Base-by-base conservation (phyloP, 1,139 yeast species). In the Candida freyschussii region DNA sequence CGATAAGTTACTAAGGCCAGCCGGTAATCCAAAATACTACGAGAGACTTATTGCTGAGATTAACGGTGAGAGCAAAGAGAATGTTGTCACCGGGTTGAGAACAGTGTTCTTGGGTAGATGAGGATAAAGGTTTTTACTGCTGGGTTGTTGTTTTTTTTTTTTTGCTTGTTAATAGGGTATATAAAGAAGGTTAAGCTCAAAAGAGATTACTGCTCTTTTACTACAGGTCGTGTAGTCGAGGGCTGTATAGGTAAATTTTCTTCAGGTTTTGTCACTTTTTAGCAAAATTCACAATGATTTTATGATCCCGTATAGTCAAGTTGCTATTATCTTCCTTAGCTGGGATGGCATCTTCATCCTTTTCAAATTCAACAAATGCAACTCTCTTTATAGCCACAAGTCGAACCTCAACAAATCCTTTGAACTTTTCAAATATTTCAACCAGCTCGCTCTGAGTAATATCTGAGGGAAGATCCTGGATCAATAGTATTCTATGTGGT, bases 21-120 rank as follows among this genome's bases (percentile, higher is more conserved):
- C 79, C 52, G 95, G 96, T 2, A 84, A 86, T 55, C 89, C 95
- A 3, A 61, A 69, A 30, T 87, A 87, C 53, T 87, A 87, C 53
- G 69, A 67, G 26, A 69, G 93, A 50, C 66, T 87, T 35, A 51
- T 81, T 60, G 66, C 69, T 29, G 95, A 85, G 56, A 69, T 87
- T 31, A 67, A 69, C 38, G 91, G 94, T n/a, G 78, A 79, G 47
- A 69, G 69, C 51, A 78, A 74, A 56, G 95, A 85, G 57, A 70
- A 74, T 13, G 61, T 82, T 34, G 57, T 73, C 40, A 61, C 72
- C 30, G 89, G 89, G 22, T 52, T 79, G 52, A 75, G 78, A 57
- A 78, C 86, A 8, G 84, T 82, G 28, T 52, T 80, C 17, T 71
- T 77, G 47, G 89, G 91, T 31, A 79, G 72, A 56, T 79, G 23